phyloP scores from a whole-genome alignment of 805 yeast genomes.

The Suhomyces faveliae region DNA sequence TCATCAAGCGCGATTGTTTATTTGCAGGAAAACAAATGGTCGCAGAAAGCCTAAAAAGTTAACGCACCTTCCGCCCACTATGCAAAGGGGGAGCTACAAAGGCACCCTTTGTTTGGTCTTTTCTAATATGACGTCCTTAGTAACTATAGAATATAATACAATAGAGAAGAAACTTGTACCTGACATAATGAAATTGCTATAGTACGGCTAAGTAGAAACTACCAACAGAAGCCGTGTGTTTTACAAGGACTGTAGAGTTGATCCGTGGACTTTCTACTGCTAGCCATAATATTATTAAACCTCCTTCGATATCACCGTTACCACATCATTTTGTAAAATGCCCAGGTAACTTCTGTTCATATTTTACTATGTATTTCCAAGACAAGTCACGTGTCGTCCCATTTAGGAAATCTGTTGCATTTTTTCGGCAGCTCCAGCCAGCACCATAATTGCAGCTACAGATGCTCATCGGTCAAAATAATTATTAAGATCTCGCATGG shows the following conservation, averaged over 20 bases:
- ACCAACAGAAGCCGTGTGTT: background rate
- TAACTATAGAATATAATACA: background rate
- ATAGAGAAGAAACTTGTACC: background rate
- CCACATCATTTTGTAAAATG: background rate
- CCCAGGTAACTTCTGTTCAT: background rate
- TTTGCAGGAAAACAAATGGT: background rate
- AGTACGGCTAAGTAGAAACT: background rate
- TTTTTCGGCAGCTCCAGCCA: constrained; percentile 1
- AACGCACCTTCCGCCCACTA: background rate
- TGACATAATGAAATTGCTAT: background rate
- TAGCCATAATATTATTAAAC: too few relatives aligned
- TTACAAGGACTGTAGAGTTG: background rate
- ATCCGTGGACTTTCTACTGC: too few relatives aligned
- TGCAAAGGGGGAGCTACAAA: background rate
- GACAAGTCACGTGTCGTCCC: constrained; percentile 1
- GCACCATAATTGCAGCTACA: background rate
- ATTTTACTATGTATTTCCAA: background rate
- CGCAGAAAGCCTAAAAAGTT: background rate
- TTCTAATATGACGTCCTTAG: background rate
- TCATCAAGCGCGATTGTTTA: background rate
- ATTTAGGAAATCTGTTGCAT: constrained; percentile 1
- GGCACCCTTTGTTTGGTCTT: background rate
- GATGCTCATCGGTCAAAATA: background rate
- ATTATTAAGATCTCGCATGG: background rate
- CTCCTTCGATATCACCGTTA: background rate